Conservation (phyloP, 2,329 filamentous ascomycete species). For the Neofusicoccum sp. region DNA sequence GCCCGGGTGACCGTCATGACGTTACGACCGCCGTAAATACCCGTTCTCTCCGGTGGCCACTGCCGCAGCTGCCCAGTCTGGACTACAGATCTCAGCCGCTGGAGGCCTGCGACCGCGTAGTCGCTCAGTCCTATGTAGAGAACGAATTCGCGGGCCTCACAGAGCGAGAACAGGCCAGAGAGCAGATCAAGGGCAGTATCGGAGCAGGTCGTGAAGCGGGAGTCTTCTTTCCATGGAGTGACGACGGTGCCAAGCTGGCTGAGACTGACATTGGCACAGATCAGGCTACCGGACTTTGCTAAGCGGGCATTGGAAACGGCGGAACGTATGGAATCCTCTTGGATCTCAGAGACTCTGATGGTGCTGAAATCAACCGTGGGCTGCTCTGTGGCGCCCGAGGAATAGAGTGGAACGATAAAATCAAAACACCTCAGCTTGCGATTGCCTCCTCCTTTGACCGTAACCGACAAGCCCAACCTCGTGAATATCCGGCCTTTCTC, state of each 20-base stretch:
- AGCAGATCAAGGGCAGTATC: constrained; percentile 11
- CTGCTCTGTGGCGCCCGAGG: neutral
- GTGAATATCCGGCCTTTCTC: neutral
- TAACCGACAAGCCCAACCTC: neutral
- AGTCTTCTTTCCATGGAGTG: constrained; percentile 2
- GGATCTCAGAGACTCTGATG: neutral
- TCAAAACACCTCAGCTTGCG: constrained; percentile 7
- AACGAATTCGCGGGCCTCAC: neutral
- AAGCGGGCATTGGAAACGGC: neutral
- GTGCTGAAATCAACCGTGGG: neutral
- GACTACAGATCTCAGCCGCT: neutral
- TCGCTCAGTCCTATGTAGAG: constrained; percentile 4
- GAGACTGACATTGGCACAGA: neutral
- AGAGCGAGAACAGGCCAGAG: constrained; percentile 7
- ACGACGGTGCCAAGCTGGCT: neutral
- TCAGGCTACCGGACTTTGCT: neutral
- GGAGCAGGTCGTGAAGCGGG: neutral
- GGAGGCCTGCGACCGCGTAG: neutral
- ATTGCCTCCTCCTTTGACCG: constrained; percentile 11
- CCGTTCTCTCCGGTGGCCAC: neutral
- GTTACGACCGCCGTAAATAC: neutral
- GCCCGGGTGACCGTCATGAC: neutral
- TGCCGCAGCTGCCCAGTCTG: neutral
- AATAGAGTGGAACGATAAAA: neutral
- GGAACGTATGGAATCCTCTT: neutral